These are phyloP conservation scores for Globisporangium yorkense DNA, from an alignment of 352 stramenopile species.

Conservation along the genomic window DNA sequence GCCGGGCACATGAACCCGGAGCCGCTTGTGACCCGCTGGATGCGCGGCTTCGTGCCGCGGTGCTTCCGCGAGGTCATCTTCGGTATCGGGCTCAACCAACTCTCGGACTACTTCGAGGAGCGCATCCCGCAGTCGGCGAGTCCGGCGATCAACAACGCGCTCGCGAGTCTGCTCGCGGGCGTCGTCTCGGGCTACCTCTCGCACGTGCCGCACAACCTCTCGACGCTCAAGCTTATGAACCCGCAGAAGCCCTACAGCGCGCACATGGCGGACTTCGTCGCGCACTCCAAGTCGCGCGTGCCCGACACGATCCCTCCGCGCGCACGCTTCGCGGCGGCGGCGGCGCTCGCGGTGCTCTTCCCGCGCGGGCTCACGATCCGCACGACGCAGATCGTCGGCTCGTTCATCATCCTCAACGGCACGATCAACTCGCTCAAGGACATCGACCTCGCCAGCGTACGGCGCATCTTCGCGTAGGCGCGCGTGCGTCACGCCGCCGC, in stretches of 20 bases:
- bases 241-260: conserved; percentile 81
- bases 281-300: conserved; percentile 76
- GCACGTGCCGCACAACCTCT: conserved; percentile 94
- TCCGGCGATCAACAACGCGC: conserved; percentile 80
- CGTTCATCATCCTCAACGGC: conserved; percentile 92
- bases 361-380: conserved; percentile 86
- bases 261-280: conserved; percentile 84
- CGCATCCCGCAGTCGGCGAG: conserved; percentile 64
- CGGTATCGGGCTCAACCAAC: conserved; percentile 90
- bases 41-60: conserved; percentile 82
- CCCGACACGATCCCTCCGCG: conserved; percentile 67
- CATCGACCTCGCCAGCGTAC: conserved; percentile 52
- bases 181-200: conserved; percentile 91
- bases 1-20: conserved; percentile 92
- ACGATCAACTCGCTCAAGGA: conserved; percentile 90
- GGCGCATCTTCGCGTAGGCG: conserved; percentile 24
- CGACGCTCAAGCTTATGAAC: conserved; percentile 94
- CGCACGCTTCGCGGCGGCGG: conserved; percentile 58
- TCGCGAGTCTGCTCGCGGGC: conserved; percentile 84
- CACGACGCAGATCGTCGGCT: conserved; percentile 90
- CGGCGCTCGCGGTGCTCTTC: conserved; percentile 79
- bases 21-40: conserved; percentile 83
- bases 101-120: conserved; percentile 93
- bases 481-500: no score
- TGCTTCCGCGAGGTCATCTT: conserved; percentile 91